Percentiles rank a stretch among this genome's conserved stretches.
phyloP scores from a whole-genome alignment of 2,329 filamentous ascomycete genomes.

The Neopestalotiopsis sp. region DNA sequence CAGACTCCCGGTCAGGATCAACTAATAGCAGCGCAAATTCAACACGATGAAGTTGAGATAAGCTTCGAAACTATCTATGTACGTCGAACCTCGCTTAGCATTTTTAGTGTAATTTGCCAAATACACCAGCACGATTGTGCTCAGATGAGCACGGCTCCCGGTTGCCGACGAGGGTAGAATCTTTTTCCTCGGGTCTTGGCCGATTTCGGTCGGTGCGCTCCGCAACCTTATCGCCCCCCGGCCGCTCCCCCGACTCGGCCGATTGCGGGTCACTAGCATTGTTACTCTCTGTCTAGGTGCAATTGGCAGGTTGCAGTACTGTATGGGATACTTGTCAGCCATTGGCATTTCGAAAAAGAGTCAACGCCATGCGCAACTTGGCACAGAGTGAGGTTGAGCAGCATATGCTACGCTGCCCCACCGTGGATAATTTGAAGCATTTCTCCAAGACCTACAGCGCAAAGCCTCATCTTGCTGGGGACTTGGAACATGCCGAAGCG shows the following conservation, averaged over 20 bases:
- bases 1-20: no score
- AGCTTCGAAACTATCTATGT: background rate
- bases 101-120: background rate
- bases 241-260: background rate
- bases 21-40: background rate
- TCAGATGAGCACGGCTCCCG: background rate
- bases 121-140: no score
- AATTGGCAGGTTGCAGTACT: no score
- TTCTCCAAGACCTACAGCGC: constrained; percentile 30
- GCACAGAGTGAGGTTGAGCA: constrained; percentile 29
- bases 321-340: background rate
- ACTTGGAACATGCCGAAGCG: constrained; percentile 27
- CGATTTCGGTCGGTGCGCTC: constrained; percentile 4
- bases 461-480: constrained; percentile 29
- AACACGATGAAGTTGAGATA: background rate
- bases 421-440: constrained; percentile 24
- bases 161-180: background rate
- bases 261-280: background rate
- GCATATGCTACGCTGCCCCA: constrained; percentile 26
- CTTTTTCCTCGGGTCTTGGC: background rate
- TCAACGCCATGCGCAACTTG: constrained; percentile 20
- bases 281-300: no score
- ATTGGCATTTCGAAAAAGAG: background rate
- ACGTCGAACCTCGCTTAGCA: background rate
- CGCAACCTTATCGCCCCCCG: background rate